A percentile compares a stretch with the other conserved stretches of the same genome.
These are phyloP conservation scores for Cercospora citrullina DNA, from an alignment of 2,329 filamentous ascomycete species.

Conservation along the genomic window DNA sequence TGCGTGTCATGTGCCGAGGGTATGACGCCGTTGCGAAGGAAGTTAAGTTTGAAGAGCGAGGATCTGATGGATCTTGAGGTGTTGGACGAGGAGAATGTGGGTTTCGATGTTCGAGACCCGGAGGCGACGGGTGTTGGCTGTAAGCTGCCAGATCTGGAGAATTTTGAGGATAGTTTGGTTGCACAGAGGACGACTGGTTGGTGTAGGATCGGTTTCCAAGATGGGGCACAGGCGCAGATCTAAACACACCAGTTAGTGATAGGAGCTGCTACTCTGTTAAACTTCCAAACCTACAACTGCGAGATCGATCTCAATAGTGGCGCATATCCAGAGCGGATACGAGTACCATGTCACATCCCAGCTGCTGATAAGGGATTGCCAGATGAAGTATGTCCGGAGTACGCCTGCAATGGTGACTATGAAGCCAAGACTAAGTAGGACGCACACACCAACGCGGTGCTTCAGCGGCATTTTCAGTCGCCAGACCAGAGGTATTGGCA, in stretches of 20 bases:
- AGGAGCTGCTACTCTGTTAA: not conserved
- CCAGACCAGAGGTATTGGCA: conserved; percentile 48
- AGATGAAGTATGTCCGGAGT: conserved; percentile 48
- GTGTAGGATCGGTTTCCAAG: conserved; percentile 39
- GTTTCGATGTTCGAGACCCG: not conserved
- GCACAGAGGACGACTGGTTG: conserved; percentile 29
- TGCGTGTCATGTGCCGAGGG: conserved; percentile 12
- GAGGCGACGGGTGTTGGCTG: conserved; percentile 8
- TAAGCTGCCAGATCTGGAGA: conserved; percentile 16
- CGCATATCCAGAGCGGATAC: conserved; percentile 51
- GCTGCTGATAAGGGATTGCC: conserved; percentile 42
- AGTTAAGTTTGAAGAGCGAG: not conserved
- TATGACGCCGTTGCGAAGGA: not conserved
- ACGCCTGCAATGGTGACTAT: conserved; percentile 47
- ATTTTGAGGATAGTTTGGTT: conserved; percentile 29
- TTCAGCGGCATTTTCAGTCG: conserved; percentile 46
- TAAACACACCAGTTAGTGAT: conserved; percentile 19
- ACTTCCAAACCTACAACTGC: conserved; percentile 43
- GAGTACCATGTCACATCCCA: conserved; percentile 49
- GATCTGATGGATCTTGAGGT: conserved; percentile 11
- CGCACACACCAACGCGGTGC: conserved; percentile 43
- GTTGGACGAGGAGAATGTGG: not conserved
- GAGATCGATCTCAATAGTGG: conserved; percentile 49
- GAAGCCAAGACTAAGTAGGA: conserved; percentile 46
- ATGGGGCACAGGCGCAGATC: conserved; percentile 43